These are phyloP conservation scores for Medicago arabica DNA, from an alignment of 306 rosid species.

Conservation along the genomic window DNA sequence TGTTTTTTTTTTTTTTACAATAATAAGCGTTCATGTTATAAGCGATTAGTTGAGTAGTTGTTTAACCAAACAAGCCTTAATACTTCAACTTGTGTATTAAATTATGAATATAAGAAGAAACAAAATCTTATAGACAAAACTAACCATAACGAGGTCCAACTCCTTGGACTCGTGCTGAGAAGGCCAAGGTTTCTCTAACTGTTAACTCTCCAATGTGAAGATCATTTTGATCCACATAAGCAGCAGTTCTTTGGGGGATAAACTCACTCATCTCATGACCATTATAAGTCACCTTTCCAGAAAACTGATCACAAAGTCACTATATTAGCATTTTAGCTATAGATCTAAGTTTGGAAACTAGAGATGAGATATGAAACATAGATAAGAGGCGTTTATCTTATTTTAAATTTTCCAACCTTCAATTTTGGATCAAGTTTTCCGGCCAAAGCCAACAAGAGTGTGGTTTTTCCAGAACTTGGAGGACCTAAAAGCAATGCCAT, in stretches of 20 bases:
- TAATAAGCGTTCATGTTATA: background rate
- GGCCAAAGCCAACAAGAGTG: slow-evolving; percentile 73
- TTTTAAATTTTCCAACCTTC: slow-evolving; percentile 49
- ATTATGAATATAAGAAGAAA: no score
- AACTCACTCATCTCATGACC: slow-evolving; percentile 76
- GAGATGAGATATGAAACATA: background rate
- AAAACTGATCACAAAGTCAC: slow-evolving; percentile 47
- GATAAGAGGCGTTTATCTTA: background rate
- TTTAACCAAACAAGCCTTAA: background rate
- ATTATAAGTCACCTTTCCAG: slow-evolving; percentile 68
- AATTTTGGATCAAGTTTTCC: slow-evolving; percentile 74
- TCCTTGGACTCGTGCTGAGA: slow-evolving; percentile 91
- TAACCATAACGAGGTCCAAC: slow-evolving; percentile 72
- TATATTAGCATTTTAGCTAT: background rate
- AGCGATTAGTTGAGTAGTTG: background rate
- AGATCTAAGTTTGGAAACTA: background rate
- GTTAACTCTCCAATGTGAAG: slow-evolving; percentile 78
- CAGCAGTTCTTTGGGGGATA: slow-evolving; percentile 79
- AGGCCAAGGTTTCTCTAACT: slow-evolving; percentile 80
- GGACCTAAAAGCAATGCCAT: slow-evolving; percentile 88
- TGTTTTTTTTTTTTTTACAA: background rate
- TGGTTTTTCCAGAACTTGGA: slow-evolving; percentile 89
- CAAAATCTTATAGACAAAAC: no score
- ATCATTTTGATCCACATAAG: slow-evolving; percentile 80
- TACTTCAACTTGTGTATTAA: no score